A percentile compares a stretch with the other conserved stretches of the same genome.
phyloP scores from a whole-genome alignment of 1,284 basidiomycete species.

The Ceratobasidium theobromae region DNA sequence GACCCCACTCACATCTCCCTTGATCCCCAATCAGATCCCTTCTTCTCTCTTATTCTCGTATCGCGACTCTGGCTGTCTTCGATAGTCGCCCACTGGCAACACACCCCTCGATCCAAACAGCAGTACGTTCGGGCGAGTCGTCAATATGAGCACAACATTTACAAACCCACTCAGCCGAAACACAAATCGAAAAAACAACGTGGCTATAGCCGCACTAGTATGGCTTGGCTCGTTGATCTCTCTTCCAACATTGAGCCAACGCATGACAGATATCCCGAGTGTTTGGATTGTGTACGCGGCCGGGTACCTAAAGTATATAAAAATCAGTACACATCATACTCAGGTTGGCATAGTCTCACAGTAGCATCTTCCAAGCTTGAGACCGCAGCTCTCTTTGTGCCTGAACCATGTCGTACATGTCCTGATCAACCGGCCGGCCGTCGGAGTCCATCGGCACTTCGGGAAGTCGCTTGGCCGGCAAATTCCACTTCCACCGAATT shows the following conservation, averaged over 20 bases:
- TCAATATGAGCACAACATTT: not conserved
- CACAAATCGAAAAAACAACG: not conserved
- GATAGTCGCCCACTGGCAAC: not conserved
- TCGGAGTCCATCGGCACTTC: not conserved
- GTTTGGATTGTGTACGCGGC: not conserved
- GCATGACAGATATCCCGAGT: not conserved
- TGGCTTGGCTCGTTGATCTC: not conserved
- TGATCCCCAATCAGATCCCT: too few relatives aligned
- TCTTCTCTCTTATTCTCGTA: not conserved
- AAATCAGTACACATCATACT: not conserved
- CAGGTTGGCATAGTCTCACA: not conserved
- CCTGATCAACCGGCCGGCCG: not conserved
- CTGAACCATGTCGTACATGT: not conserved
- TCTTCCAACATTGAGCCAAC: not conserved
- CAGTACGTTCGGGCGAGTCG: not conserved
- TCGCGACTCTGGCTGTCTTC: not conserved
- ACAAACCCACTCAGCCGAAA: not conserved
- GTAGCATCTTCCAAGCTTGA: not conserved
- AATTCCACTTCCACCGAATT: not conserved
- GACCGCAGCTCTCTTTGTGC: not conserved
- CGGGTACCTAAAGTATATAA: not conserved
- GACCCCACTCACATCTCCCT: too few relatives aligned
- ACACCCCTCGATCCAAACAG: not conserved
- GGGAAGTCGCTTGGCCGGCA: not conserved
- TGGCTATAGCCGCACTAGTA: not conserved